Base-by-base conservation (phyloP, 139 green algal genomes). In the Edaphochlamys debaryana region DNA sequence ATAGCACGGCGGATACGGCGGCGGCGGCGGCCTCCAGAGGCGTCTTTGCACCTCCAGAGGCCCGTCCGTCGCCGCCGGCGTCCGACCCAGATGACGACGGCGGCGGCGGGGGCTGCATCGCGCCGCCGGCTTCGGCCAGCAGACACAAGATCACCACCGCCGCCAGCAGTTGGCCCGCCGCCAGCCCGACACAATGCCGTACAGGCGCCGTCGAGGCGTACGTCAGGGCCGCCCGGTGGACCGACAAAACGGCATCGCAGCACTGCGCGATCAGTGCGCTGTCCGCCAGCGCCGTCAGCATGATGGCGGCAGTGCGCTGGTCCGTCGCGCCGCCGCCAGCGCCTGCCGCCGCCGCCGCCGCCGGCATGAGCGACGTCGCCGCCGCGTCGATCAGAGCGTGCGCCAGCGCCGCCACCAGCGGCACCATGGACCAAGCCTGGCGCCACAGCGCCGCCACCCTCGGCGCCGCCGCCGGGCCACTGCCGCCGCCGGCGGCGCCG, bases 371-470 rank as follows among this genome's bases (percentile, higher is more conserved):
- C 42, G 75, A 82, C 40, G 29, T 62, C 45, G n/a, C 62, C 25
- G 63, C 63, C 34, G 63, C 19, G n/a, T 41, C 62, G 27, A 41
- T 20, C n/a, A 37, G 2, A 19, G 76, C 23, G 36, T 82, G 76
- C 63, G 23, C 60, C 9, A 82, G 42, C n/a, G 63, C 76, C 45
- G 76, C 76, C n/a, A 22, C 42, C 76, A 42, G 42, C 62, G 76
- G 76, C n/a, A 82, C 63, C n/a, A 66, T 4, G 2, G 76, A 74
- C 76, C 76, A 82, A n/a, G 56, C 22, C 76, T 82, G 76, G 2
- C 63, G 63, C 32, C 32, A 73, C 32, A 82, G 41, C 63, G 76
- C 63, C 25, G 50, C 13, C 0, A 52, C 40, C 42, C 40, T 56
- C 27, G 58, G 75, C 30, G 75, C 62, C 6, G 40, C 25, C 25